Conservation (phyloP, 805 yeast genomes). For the Cyberlindnera meyerae region DNA sequence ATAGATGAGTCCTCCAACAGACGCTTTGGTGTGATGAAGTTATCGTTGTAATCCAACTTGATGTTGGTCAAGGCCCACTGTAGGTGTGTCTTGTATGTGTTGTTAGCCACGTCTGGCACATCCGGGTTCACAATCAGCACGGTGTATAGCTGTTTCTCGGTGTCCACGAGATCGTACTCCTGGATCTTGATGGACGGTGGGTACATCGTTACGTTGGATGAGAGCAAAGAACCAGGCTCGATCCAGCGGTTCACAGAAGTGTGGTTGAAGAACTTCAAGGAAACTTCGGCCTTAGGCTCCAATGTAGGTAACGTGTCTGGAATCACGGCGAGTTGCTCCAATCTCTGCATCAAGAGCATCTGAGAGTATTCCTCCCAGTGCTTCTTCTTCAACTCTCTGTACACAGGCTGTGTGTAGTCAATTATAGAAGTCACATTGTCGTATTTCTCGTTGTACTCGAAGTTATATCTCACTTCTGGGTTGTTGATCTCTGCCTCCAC, state of each 20-base stretch:
- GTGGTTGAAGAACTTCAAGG: conserved; percentile 69
- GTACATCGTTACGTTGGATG: conserved; percentile 65
- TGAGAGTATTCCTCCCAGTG: conserved; percentile 69
- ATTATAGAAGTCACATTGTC: conserved; percentile 39
- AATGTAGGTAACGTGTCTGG: conserved; percentile 94
- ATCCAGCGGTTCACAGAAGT: conserved; percentile 61
- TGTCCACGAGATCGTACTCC: conserved; percentile 52
- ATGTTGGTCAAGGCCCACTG: conserved; percentile 77
- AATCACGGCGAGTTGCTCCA: conserved; percentile 77
- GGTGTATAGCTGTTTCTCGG: conserved; percentile 56
- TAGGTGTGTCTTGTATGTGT: conserved; percentile 65
- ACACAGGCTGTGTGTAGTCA: conserved; percentile 76
- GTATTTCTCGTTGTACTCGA: conserved; percentile 37
- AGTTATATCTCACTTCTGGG: conserved; percentile 81
- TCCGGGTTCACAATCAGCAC: conserved; percentile 87
- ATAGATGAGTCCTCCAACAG: conserved; percentile 31
- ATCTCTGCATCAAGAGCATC: conserved; percentile 85
- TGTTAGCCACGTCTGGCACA: conserved; percentile 67
- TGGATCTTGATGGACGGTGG: conserved; percentile 77
- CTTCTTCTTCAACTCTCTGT: conserved; percentile 58
- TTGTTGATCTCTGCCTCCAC: conserved; percentile 66
- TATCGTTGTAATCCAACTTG: conserved; percentile 51
- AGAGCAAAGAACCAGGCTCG: conserved; percentile 71
- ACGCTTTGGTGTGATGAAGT: conserved; percentile 40
- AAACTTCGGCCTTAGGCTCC: conserved; percentile 72